Evolutionary conservation across 2,329 filamentous ascomycete genomes (phyloP).

Genomic region (Fusarium dimerum): DNA sequence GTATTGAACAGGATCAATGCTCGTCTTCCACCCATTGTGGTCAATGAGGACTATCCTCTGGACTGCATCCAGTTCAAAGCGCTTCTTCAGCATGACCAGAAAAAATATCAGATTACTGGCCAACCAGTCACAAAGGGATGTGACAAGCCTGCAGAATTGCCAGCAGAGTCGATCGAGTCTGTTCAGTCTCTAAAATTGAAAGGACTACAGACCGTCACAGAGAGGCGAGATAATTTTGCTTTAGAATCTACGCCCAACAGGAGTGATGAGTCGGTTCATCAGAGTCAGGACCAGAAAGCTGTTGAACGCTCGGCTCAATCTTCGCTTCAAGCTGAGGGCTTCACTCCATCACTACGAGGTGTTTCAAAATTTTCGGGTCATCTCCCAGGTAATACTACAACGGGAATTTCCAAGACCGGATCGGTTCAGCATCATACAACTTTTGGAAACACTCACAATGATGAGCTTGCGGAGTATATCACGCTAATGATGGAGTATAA

Average conservation of each 20-base stretch:
- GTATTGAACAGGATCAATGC: conserved; percentile 34
- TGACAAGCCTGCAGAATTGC: background rate
- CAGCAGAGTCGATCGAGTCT: conserved; percentile 21
- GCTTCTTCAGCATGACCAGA: conserved; percentile 59
- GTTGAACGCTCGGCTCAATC: background rate
- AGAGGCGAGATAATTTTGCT: conserved; percentile 41
- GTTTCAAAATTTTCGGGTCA: background rate
- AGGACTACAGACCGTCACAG: conserved; percentile 38
- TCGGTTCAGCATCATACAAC: no score
- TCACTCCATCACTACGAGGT: conserved; percentile 3
- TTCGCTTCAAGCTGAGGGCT: background rate
- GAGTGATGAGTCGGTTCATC: conserved; percentile 35
- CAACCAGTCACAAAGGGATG: conserved; percentile 32
- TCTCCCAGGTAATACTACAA: no score
- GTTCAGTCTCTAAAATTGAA: conserved; percentile 52
- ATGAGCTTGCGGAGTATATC: conserved; percentile 67
- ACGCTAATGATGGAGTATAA: conserved; percentile 60
- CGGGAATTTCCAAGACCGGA: no score
- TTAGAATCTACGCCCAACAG: conserved; percentile 37
- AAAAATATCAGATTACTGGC: conserved; percentile 60
- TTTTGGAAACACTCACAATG: conserved; percentile 28
- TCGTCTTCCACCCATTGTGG: conserved; percentile 46
- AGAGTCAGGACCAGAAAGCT: conserved; percentile 8
- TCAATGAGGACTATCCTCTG: conserved; percentile 68
- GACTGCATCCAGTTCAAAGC: conserved; percentile 64